These are phyloP conservation scores for Lyophyllum decastes DNA, from an alignment of 768 basidiomycete species.

Conservation along the genomic window DNA sequence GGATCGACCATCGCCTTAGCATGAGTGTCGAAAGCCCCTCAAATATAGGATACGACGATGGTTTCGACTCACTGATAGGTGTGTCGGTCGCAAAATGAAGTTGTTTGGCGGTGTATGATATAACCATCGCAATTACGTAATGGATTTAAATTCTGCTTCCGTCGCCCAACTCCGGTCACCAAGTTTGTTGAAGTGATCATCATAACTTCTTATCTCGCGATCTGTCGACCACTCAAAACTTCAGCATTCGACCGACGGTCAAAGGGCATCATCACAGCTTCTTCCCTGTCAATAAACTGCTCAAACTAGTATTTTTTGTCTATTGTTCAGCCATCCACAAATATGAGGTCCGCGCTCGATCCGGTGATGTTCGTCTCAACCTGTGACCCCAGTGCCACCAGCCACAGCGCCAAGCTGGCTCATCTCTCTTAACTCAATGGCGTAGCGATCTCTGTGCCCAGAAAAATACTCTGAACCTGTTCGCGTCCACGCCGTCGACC, in stretches of 20 bases:
- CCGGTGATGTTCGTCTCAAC: neutral
- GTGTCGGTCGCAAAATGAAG: too few relatives aligned
- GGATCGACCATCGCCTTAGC: slow-evolving; percentile 2
- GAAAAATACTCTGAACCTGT: neutral
- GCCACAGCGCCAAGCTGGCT: neutral
- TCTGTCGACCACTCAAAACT: too few relatives aligned
- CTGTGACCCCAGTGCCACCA: neutral
- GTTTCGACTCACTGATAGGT: neutral
- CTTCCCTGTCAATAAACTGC: neutral
- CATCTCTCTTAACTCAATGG: neutral
- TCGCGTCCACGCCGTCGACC: neutral
- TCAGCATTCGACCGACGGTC: too few relatives aligned
- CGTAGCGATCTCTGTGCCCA: neutral
- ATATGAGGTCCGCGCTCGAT: neutral
- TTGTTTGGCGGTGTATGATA: slow-evolving; percentile 1
- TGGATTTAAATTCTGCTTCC: neutral
- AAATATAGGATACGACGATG: neutral
- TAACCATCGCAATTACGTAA: neutral
- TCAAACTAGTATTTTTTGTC: neutral
- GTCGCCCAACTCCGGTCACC: neutral
- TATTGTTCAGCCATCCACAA: neutral
- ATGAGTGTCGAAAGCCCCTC: neutral
- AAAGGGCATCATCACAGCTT: neutral
- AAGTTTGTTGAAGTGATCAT: neutral
- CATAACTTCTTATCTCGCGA: neutral